phyloP scores from a whole-genome alignment of 768 basidiomycete genomes.

The Tulasnella sp. region DNA sequence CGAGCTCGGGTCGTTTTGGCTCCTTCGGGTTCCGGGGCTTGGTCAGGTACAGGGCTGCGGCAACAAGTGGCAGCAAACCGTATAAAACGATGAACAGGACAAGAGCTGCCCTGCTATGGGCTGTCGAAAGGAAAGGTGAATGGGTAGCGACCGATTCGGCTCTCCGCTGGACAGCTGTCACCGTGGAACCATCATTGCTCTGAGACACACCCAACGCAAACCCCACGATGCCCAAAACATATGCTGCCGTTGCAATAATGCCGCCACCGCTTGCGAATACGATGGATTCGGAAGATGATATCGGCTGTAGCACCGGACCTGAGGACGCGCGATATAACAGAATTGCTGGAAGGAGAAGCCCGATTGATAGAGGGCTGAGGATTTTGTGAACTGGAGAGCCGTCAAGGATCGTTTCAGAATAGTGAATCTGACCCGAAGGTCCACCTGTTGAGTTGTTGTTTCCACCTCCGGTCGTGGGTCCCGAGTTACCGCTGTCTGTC shows the following conservation, averaged over 20 bases:
- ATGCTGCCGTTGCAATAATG: slow-evolving; percentile 48
- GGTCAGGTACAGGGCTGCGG: slow-evolving; percentile 8
- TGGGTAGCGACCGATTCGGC: slow-evolving; percentile 35
- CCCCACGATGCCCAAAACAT: slow-evolving; percentile 60
- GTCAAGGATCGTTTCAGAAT: slow-evolving; percentile 37
- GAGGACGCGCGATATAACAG: slow-evolving; percentile 46
- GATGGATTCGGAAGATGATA: slow-evolving; percentile 13
- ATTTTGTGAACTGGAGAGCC: slow-evolving; percentile 50
- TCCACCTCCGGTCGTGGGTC: neutral
- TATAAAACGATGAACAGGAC: slow-evolving; percentile 63
- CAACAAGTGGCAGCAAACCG: slow-evolving; percentile 31
- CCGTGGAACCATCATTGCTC: slow-evolving; percentile 38
- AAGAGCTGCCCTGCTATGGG: slow-evolving; percentile 63
- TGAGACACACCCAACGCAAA: slow-evolving; percentile 62
- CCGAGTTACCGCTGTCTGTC: slow-evolving; percentile 31
- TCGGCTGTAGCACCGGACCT: neutral
- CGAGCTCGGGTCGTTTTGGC: neutral
- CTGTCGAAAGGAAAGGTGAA: slow-evolving; percentile 48
- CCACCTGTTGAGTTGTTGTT: neutral
- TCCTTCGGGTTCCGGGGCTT: neutral
- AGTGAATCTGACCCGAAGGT: slow-evolving; percentile 30
- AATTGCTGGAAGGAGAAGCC: slow-evolving; percentile 45
- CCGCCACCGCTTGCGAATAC: slow-evolving; percentile 42
- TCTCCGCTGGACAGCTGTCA: slow-evolving; percentile 37
- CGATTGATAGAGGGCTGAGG: slow-evolving; percentile 50